Evolutionary conservation across 192 early-diverging fungal species (phyloP).

Genomic region (Allomyces macrogynus): DNA sequence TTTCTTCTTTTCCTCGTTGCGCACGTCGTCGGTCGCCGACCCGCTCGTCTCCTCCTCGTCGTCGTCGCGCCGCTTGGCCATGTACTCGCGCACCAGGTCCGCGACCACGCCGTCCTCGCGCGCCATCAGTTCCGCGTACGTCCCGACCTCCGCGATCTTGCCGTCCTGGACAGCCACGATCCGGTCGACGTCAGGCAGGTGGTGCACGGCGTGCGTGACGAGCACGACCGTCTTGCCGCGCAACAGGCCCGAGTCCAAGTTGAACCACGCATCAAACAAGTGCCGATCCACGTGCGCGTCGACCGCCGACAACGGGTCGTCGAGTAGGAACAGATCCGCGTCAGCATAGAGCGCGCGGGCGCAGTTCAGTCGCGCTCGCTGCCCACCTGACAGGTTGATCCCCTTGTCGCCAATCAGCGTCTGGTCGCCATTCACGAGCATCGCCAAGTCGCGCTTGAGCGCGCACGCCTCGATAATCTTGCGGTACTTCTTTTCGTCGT

Average conservation of each 20-base stretch:
- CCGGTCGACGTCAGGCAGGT: constrained; percentile 20
- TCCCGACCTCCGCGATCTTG: constrained; percentile 5
- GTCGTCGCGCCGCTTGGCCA: background rate
- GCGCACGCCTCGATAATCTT: constrained; percentile 60
- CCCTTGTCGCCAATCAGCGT: constrained; percentile 53
- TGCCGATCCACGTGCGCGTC: constrained; percentile 39
- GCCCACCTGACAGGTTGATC: constrained; percentile 38
- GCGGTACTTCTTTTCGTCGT: constrained; percentile 28
- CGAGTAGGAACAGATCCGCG: constrained; percentile 42
- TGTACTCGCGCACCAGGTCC: background rate
- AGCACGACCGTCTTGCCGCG: constrained; percentile 27
- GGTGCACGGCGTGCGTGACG: constrained; percentile 34
- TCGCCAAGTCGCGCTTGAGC: constrained; percentile 64
- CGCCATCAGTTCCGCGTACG: background rate
- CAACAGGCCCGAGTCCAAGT: constrained; percentile 27
- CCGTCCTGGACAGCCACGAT: constrained; percentile 30
- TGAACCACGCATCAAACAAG: constrained; percentile 31
- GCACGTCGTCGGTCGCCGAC: background rate
- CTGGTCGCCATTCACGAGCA: constrained; percentile 72
- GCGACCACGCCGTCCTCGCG: background rate
- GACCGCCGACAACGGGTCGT: constrained; percentile 50
- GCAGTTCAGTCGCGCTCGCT: constrained; percentile 41
- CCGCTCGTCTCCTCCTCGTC: background rate
- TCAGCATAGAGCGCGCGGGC: constrained; percentile 45
- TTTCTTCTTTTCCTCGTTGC: background rate